These are phyloP conservation scores for Boletus speciosus DNA, from an alignment of 768 basidiomycete genomes.

Conservation along the genomic window DNA sequence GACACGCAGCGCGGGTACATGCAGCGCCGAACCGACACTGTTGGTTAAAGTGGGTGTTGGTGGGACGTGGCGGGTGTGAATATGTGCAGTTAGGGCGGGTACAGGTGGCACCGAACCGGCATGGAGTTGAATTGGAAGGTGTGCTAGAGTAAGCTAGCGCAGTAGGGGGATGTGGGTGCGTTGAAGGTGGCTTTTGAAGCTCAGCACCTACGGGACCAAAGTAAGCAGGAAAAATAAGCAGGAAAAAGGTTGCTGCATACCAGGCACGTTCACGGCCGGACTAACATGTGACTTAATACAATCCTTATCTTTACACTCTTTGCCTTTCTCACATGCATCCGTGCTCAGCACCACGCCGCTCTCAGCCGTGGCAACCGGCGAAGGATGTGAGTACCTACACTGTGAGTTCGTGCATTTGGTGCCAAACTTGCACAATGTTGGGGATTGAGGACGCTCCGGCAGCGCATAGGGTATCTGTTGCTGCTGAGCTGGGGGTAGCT, in stretches of 20 bases:
- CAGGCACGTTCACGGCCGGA: conserved; percentile 70
- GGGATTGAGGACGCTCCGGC: conserved; percentile 81
- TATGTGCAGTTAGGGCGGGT: conserved; percentile 69
- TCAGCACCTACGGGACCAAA: conserved; percentile 26
- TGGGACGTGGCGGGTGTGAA: conserved; percentile 53
- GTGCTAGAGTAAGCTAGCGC: conserved; percentile 29
- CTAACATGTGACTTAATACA: conserved; percentile 91
- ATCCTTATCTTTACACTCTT: conserved; percentile 89
- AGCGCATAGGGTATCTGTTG: conserved; percentile 49
- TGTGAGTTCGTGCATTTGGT: conserved; percentile 87
- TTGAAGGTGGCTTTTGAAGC: conserved; percentile 35
- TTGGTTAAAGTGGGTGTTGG: conserved; percentile 37
- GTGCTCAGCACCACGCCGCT: conserved; percentile 93
- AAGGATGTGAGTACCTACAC: conserved; percentile 92
- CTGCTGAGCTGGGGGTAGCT: conserved; percentile 11
- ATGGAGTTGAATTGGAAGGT: conserved; percentile 39
- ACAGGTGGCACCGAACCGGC: conserved; percentile 70
- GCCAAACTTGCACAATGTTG: conserved; percentile 90
- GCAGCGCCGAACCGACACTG: conserved; percentile 81
- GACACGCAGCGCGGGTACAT: conserved; percentile 83
- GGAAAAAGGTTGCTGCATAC: conserved; percentile 30
- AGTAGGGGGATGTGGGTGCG: conserved; percentile 32
- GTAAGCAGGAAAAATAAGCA: conserved; percentile 3
- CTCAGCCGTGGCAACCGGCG: conserved; percentile 93
- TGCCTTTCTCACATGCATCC: conserved; percentile 87